Evolutionary conservation across 352 stramenopile genomes (phyloP).

Genomic region (Elongisporangium undulatum): DNA sequence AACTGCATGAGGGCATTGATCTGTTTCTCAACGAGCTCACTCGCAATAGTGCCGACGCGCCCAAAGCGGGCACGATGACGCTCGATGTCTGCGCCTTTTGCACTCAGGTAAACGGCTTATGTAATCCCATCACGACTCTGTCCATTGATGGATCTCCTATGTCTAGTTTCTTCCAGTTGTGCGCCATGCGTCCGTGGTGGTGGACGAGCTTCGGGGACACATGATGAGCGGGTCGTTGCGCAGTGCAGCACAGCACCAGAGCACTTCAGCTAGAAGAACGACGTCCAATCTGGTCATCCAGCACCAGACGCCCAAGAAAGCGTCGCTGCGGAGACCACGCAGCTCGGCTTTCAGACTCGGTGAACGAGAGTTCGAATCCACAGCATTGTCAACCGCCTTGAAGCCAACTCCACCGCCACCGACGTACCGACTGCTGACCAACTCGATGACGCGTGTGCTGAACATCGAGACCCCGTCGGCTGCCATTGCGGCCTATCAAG

Average conservation of each 20-base stretch:
- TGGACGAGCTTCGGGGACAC: constrained; percentile 1
- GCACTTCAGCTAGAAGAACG: not conserved
- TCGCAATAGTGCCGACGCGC: not conserved
- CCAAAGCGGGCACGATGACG: not conserved
- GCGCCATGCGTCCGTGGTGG: not conserved
- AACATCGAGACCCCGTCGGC: constrained; percentile 2
- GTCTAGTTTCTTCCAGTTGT: not conserved
- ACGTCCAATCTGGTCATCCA: constrained; percentile 8
- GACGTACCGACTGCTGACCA: constrained; percentile 3
- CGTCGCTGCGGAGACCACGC: not conserved
- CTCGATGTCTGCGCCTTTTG: constrained; percentile 8
- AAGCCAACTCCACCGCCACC: not conserved
- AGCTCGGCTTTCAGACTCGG: not conserved
- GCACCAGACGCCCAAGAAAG: not conserved
- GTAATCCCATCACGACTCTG: not conserved
- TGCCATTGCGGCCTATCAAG: not conserved
- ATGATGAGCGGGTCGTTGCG: constrained; percentile 1
- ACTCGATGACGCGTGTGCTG: constrained; percentile 3
- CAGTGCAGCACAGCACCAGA: not conserved
- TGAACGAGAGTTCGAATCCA: not conserved
- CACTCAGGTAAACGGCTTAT: constrained; percentile 2
- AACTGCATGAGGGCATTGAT: constrained; percentile 5
- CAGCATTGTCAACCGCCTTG: not conserved
- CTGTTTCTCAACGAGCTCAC: constrained; percentile 4
- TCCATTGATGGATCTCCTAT: not conserved